phyloP scores from a whole-genome alignment of 176 grass and related monocot genomes.

The Phoenix dactylifera region DNA sequence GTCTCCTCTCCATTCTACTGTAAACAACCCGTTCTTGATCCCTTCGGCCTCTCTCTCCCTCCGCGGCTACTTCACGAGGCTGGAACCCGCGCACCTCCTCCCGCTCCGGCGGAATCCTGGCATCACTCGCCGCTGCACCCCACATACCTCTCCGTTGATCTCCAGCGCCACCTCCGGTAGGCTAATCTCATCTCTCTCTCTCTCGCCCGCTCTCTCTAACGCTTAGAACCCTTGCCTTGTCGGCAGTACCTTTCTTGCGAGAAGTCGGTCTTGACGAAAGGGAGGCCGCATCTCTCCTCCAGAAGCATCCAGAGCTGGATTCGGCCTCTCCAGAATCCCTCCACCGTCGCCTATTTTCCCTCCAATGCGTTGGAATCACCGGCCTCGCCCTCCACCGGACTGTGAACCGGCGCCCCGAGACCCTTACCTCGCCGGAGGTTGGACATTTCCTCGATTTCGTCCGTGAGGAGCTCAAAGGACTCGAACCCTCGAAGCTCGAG shows the following conservation, averaged over 20 bases:
- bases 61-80: no score
- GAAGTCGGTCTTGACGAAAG: slow-evolving; percentile 15
- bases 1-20: no score
- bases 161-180: no score
- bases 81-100: no score
- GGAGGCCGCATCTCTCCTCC: not conserved
- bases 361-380: slow-evolving; percentile 1
- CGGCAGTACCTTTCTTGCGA: not conserved
- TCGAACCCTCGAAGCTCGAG: slow-evolving; percentile 12
- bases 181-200: no score
- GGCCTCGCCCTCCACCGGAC: slow-evolving; percentile 4
- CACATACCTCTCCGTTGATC: no score
- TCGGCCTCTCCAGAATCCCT: not conserved
- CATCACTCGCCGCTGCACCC: no score
- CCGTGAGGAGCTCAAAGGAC: not conserved
- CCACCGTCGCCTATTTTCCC: not conserved
- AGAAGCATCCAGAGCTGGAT: slow-evolving; percentile 3
- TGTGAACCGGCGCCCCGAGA: slow-evolving; percentile 4
- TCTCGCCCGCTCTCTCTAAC: not conserved
- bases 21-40: no score
- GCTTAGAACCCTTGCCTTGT: no score
- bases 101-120: no score
- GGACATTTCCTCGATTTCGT: slow-evolving; percentile 19
- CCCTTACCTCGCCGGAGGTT: slow-evolving; percentile 4
- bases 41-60: no score